Evolutionary conservation across 106 monocot genomes (phyloP), one percentile per base, ranked within the genome.

Genomic region (Dendrobium nobile): DNA sequence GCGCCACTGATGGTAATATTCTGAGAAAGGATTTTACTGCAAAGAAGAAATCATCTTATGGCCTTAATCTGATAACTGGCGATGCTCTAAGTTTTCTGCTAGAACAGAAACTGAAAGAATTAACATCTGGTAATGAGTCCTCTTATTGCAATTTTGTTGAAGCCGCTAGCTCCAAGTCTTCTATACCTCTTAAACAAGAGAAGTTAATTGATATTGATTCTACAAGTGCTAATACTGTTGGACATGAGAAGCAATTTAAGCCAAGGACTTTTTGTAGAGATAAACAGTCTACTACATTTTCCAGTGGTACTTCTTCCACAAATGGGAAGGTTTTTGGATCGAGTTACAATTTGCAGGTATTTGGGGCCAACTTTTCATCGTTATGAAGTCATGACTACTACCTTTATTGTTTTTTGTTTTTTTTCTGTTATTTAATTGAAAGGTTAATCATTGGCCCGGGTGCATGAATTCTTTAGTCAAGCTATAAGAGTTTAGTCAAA

Each of bases 91-190:
- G 91, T 76, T 54, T 89, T 65, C 89, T 93, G 73, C 88, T 98
- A 73, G 98, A 98, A 54, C 90, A 87, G 79, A 95, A 95, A 64
- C 72, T 98, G 83, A 91, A 79, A 85, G 98, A 98, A 80, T 72
- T 98, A 65, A 88, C 89, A 58, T 83, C 84, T 43, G 85, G 82
- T 75, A 33, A 80, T 56, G 88, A 78, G 44, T 68, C 85, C 27
- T 83, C 88, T 20, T 75, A 79, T 64, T 67, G 41, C 85, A 89
- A 51, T 73, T 73, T 84, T 75, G 17, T 79, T 18, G 80, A 82
- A 51, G 45, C 54, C 31, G 81, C 10, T 54, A 85, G 80, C 67
- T 78, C 67, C 40, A 44, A 51, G 59, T 70, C 83, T 78, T 85
- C 82, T 79, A 22, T 75, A 77, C 67, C 85, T 80, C 59, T 67